Conservation (phyloP, 768 basidiomycete species). For the Rhodotorula taiwanensis region DNA sequence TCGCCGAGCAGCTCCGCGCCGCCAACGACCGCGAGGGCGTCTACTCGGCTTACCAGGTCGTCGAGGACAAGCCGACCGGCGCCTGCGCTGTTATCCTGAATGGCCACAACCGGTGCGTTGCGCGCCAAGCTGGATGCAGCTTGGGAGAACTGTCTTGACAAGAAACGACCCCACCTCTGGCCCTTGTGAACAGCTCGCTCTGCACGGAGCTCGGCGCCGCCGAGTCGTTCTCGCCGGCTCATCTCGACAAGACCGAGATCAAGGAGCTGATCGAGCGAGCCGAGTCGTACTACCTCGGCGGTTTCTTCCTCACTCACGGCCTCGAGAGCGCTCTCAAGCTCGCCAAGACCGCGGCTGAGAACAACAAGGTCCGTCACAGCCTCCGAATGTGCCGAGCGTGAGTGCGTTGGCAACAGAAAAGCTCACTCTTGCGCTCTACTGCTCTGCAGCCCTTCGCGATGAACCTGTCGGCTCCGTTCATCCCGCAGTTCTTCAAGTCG, state of each 20-base stretch:
- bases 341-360: constrained; percentile 65
- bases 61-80: constrained; percentile 79
- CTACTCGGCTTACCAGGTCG: constrained; percentile 78
- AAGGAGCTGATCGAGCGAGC: constrained; percentile 71
- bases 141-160: too few species aligned
- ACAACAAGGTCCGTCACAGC: constrained; percentile 59
- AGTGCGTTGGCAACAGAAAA: too few species aligned
- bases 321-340: constrained; percentile 62
- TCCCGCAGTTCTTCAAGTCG: constrained; percentile 80
- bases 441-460: constrained; percentile 78
- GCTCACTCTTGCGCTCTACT: background rate
- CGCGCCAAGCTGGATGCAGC: too few species aligned
- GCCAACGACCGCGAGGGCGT: constrained; percentile 92
- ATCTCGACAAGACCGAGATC: constrained; percentile 68
- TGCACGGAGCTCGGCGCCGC: constrained; percentile 85
- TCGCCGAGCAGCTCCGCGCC: constrained; percentile 75
- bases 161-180: too few species aligned
- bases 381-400: background rate
- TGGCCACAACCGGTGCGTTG: constrained; percentile 71
- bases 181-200: constrained; percentile 68
- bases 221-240: constrained; percentile 76
- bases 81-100: constrained; percentile 95
- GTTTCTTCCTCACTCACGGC: constrained; percentile 96
- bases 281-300: constrained; percentile 86
- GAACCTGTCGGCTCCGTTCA: constrained; percentile 97